Evolutionary conservation across 805 yeast genomes (phyloP).

Genomic region (Candida nanaspora): DNA sequence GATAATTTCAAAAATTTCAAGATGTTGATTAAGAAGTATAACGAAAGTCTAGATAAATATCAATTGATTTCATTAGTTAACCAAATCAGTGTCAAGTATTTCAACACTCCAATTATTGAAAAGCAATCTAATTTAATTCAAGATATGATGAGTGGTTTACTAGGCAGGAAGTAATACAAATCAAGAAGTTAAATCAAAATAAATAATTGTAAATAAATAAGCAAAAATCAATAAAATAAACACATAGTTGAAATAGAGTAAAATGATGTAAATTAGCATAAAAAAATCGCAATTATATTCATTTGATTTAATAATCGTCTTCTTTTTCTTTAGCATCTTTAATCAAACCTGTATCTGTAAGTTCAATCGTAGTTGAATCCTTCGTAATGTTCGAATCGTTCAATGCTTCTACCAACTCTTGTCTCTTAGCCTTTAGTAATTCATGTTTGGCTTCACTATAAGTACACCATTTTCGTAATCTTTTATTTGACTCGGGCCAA

Average conservation of each 20-base stretch:
- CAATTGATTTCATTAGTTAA: conserved; percentile 20
- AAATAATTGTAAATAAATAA: neutral
- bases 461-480: conserved; percentile 72
- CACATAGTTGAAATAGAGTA: neutral
- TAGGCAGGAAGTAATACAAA: conserved; percentile 20
- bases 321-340: neutral
- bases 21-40: conserved; percentile 38
- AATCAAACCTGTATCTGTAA: neutral
- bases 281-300: neutral
- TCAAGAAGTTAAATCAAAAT: neutral
- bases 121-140: conserved; percentile 52
- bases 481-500: conserved; percentile 69
- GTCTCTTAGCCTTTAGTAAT: conserved; percentile 48
- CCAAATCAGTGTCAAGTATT: conserved; percentile 21
- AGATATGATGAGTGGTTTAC: conserved; percentile 69
- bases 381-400: conserved; percentile 45
- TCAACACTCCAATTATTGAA: conserved; percentile 29
- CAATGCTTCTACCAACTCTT: conserved; percentile 61
- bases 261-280: neutral
- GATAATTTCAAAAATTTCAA: conserved; percentile 34
- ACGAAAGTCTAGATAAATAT: conserved; percentile 10
- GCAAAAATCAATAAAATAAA: neutral
- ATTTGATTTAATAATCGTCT: conserved; percentile 1
- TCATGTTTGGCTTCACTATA: conserved; percentile 62
- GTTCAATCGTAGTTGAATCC: conserved; percentile 15